These are phyloP conservation scores for Gnaphalium uliginosum DNA, from an alignment of 129 eudicot genomes.

Conservation along the genomic window DNA sequence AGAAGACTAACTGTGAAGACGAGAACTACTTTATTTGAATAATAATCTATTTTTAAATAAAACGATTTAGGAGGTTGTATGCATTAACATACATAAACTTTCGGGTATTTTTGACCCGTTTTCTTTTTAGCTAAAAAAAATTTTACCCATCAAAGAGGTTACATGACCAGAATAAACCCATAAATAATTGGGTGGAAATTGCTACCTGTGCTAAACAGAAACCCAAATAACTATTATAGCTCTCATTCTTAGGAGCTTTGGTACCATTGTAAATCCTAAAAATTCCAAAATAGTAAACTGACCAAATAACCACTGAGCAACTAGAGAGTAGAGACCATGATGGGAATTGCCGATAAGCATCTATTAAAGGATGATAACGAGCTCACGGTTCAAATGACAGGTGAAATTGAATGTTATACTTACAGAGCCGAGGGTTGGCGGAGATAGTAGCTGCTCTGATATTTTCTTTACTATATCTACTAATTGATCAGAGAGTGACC, in stretches of 20 bases:
- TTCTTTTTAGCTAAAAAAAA: neutral
- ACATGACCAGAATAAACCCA: neutral
- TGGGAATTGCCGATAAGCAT: neutral
- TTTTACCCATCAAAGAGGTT: neutral
- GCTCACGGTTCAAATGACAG: neutral
- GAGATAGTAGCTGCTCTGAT: conserved; percentile 69
- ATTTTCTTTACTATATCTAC: conserved; percentile 42
- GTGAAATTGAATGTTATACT: conserved; percentile 26
- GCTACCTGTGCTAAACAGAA: neutral
- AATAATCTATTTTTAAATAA: too few relatives aligned
- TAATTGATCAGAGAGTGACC: conserved; percentile 31
- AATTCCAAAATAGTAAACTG: neutral
- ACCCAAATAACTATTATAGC: neutral
- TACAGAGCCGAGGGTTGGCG: conserved; percentile 89
- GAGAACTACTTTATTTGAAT: too few relatives aligned
- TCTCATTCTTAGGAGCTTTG: neutral
- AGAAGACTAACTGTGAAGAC: too few relatives aligned
- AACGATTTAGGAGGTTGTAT: neutral
- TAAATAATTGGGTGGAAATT: neutral
- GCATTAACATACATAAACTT: neutral
- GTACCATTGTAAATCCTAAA: neutral
- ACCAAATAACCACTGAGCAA: neutral
- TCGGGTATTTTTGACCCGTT: neutral
- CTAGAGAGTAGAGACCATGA: neutral
- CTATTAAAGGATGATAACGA: neutral